Conservation (phyloP, 192 early-diverging fungal species). For the Entomortierella beljakovae region DNA sequence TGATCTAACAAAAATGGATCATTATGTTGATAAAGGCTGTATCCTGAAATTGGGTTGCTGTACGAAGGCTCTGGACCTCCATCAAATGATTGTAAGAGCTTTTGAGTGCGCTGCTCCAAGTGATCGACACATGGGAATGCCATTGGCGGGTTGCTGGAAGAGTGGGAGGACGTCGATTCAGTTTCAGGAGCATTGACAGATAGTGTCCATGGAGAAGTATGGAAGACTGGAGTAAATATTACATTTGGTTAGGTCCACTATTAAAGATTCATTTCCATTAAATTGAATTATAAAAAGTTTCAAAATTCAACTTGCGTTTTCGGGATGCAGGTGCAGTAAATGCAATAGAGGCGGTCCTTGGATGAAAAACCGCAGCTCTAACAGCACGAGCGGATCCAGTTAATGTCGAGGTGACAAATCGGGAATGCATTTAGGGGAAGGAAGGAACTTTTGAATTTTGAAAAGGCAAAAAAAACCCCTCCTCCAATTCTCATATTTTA, state of each 20-base stretch:
- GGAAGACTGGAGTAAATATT: conserved; percentile 24
- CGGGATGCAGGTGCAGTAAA: conserved; percentile 23
- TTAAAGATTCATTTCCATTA: not conserved
- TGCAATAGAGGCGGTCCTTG: conserved; percentile 15
- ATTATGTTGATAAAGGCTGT: conserved; percentile 70
- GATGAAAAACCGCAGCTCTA: conserved; percentile 9
- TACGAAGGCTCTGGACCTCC: conserved; percentile 87
- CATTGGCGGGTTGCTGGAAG: conserved; percentile 71
- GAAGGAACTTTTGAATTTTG: not conserved
- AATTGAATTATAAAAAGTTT: not conserved
- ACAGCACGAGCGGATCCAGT: conserved; percentile 36
- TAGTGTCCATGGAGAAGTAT: conserved; percentile 30
- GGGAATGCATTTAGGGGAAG: conserved; percentile 24
- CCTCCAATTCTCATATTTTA: not conserved
- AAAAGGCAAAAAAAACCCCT: not conserved
- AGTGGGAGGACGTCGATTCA: conserved; percentile 14
- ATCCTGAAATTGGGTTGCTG: conserved; percentile 83
- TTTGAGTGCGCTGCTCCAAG: conserved; percentile 66
- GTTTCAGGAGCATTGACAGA: conserved; percentile 29
- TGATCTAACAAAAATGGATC: conserved; percentile 82
- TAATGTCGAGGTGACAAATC: conserved; percentile 36
- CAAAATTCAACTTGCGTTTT: conserved; percentile 22
- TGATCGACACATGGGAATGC: conserved; percentile 83
- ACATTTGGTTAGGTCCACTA: not conserved
- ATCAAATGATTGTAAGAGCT: conserved; percentile 62